Evolutionary conservation across 495 filamentous ascomycete species (phyloP).

Genomic region (Neurospora intermedia): DNA sequence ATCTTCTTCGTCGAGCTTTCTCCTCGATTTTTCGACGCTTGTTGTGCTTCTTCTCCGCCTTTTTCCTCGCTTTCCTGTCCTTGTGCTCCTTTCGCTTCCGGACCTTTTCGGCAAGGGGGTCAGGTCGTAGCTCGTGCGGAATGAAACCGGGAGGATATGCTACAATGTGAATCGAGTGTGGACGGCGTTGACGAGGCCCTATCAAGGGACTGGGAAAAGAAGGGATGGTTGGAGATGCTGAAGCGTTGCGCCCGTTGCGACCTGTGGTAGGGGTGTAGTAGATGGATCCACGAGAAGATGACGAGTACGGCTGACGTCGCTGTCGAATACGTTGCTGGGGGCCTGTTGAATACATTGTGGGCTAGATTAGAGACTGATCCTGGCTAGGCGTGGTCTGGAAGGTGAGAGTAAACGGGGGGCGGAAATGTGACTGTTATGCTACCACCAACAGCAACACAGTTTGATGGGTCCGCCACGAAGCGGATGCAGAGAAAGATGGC

Average conservation of each 20-base stretch:
- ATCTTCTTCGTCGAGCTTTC: conserved; percentile 14
- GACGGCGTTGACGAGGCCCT: conserved; percentile 39
- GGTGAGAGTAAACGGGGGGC: neutral
- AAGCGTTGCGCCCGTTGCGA: conserved; percentile 16
- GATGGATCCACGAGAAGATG: conserved; percentile 27
- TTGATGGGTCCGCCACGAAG: neutral
- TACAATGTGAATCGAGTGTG: conserved; percentile 46
- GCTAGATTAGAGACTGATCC: conserved; percentile 14
- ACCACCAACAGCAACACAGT: conserved; percentile 1
- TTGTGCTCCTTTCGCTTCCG: conserved; percentile 19
- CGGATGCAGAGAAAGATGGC: neutral
- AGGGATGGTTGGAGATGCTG: conserved; percentile 4
- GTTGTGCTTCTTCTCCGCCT: conserved; percentile 15
- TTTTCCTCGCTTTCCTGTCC: conserved; percentile 15
- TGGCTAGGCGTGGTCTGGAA: neutral
- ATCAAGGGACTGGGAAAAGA: conserved; percentile 38
- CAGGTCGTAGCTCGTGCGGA: conserved; percentile 36
- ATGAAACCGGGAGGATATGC: conserved; percentile 42
- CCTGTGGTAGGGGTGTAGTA: conserved; percentile 31
- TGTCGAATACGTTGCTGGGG: conserved; percentile 19
- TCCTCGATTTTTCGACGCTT: conserved; percentile 10
- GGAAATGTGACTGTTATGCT: neutral
- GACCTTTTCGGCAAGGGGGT: conserved; percentile 8
- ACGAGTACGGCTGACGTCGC: conserved; percentile 23
- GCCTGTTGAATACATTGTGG: conserved; percentile 18